Conservation (phyloP, 129 eudicot genomes). For the Lactuca saligna region DNA sequence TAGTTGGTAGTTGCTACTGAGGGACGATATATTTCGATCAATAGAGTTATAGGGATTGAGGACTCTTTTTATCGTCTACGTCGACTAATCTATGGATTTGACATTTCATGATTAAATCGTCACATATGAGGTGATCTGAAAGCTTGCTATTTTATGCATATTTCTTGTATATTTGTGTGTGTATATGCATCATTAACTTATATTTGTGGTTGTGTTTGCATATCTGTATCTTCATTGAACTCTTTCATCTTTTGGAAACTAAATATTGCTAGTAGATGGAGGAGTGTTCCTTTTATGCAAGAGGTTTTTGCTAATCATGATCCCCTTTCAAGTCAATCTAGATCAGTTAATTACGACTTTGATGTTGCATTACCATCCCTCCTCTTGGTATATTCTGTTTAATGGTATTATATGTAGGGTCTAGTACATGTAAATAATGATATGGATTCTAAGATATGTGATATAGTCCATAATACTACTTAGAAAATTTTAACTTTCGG, state of each 20-base stretch:
- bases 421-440: no score
- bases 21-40: no score
- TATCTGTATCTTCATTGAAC: constrained; percentile 16
- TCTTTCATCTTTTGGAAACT: constrained; percentile 6
- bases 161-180: constrained; percentile 3
- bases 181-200: background rate
- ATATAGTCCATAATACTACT: no score
- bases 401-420: background rate
- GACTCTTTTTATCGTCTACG: constrained; percentile 49
- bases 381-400: constrained; percentile 58
- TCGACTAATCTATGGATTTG: constrained; percentile 92
- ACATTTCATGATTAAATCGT: constrained; percentile 67
- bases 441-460: no score
- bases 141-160: no score
- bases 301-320: constrained; percentile 66
- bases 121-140: no score
- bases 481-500: no score
- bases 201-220: no score
- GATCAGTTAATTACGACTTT: constrained; percentile 93
- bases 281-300: constrained; percentile 81
- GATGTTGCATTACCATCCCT: constrained; percentile 88
- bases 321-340: constrained; percentile 89
- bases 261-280: no score
- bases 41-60: constrained; percentile 51
- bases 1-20: constrained; percentile 75